A percentile compares a stretch with the other conserved stretches of the same genome.
Evolutionary conservation across 495 filamentous ascomycete genomes (phyloP).

Genomic region (Viridothelium virens): DNA sequence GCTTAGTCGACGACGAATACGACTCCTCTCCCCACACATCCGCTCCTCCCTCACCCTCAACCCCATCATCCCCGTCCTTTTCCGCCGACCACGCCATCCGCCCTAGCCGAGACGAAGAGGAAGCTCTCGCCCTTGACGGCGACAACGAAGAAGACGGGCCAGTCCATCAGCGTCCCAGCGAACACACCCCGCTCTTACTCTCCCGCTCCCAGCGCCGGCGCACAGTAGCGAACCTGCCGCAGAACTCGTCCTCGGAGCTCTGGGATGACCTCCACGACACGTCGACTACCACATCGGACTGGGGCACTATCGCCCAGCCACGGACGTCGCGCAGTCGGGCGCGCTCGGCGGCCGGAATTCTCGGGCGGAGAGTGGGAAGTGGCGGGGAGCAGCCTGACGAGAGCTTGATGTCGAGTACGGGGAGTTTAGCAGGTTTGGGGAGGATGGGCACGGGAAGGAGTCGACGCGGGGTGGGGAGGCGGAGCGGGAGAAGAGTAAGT

Average conservation of each 20-base stretch:
- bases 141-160: not conserved
- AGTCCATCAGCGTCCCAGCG: not conserved
- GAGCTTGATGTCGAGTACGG: not conserved
- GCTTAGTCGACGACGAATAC: constrained; percentile 45
- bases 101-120: constrained; percentile 16
- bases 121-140: constrained; percentile 9
- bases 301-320: not conserved
- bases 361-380: not conserved
- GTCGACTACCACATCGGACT: not conserved
- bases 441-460: not conserved
- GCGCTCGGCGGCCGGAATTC: not conserved
- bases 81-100: constrained; percentile 35
- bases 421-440: not conserved
- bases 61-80: not conserved
- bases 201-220: constrained; percentile 23
- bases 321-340: constrained; percentile 8
- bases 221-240: constrained; percentile 20
- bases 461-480: not conserved
- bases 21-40: constrained; percentile 13
- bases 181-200: constrained; percentile 10
- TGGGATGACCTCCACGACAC: constrained; percentile 32
- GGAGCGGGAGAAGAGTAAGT: constrained; percentile 12
- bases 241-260: constrained; percentile 25
- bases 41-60: not conserved
- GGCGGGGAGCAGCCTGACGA: not conserved